phyloP scores from a whole-genome alignment of 1,139 yeast species.

The Sugiyamaella paludigena region DNA sequence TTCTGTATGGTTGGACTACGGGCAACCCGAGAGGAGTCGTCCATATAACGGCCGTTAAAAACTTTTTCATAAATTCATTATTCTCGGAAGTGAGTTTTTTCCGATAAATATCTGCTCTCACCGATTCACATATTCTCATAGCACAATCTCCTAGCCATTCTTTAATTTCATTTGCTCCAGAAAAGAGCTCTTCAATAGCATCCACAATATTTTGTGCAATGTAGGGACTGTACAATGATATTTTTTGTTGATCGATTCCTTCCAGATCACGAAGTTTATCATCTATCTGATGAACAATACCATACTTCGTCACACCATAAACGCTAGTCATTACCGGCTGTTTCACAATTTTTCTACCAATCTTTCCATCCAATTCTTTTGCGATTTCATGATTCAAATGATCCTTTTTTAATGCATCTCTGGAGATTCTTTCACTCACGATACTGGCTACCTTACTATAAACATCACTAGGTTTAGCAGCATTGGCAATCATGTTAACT shows the following conservation, averaged over 20 bases:
- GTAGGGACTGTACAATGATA: slow-evolving; percentile 37
- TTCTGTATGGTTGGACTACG: slow-evolving; percentile 89
- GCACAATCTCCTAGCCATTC: slow-evolving; percentile 89
- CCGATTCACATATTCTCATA: slow-evolving; percentile 64
- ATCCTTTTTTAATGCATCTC: slow-evolving; percentile 41
- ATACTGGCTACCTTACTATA: slow-evolving; percentile 57
- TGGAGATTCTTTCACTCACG: slow-evolving; percentile 48
- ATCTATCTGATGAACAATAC: slow-evolving; percentile 73
- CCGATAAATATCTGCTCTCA: slow-evolving; percentile 18
- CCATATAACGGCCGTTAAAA: slow-evolving; percentile 84
- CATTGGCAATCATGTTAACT: slow-evolving; percentile 55
- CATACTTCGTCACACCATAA: slow-evolving; percentile 87
- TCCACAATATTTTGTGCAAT: slow-evolving; percentile 69
- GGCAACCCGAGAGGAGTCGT: slow-evolving; percentile 87
- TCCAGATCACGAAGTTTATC: slow-evolving; percentile 39
- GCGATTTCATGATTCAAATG: slow-evolving; percentile 39
- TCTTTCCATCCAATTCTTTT: slow-evolving; percentile 50
- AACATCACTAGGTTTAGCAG: slow-evolving; percentile 48
- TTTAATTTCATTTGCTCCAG: slow-evolving; percentile 85
- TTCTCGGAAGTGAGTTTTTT: slow-evolving; percentile 12
- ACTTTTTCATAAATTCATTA: slow-evolving; percentile 44
- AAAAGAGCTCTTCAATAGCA: slow-evolving; percentile 72
- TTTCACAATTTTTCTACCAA: slow-evolving; percentile 79
- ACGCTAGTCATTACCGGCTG: slow-evolving; percentile 97
- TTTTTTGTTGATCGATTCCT: slow-evolving; percentile 33